phyloP scores from a whole-genome alignment of 2,329 filamentous ascomycete species.

The Fusarium sp. region DNA sequence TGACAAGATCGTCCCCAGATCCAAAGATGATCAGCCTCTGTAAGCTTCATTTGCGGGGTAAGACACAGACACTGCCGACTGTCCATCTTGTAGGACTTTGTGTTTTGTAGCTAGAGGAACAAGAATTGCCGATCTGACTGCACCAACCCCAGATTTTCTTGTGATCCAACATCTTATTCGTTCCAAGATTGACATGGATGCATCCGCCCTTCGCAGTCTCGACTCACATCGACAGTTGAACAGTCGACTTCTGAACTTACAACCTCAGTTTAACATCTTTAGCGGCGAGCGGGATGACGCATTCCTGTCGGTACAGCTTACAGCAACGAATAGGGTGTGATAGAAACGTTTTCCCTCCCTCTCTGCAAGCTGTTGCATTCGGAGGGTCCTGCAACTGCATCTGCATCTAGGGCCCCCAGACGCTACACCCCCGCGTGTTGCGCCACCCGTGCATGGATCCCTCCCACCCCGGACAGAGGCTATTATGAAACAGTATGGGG shows the following conservation, averaged over 20 bases:
- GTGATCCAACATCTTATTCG: background rate
- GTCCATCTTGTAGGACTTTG: background rate
- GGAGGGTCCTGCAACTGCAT: slow-evolving; percentile 19
- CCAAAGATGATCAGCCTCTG: slow-evolving; percentile 19
- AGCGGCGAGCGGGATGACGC: slow-evolving; percentile 45
- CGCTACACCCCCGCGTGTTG: slow-evolving; percentile 7
- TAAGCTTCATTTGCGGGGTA: slow-evolving; percentile 31
- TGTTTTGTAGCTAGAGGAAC: background rate
- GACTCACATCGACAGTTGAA: background rate
- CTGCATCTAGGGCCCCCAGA: background rate
- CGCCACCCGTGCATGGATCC: slow-evolving; percentile 26
- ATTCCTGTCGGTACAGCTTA: slow-evolving; percentile 44
- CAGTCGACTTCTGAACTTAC: background rate
- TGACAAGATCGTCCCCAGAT: slow-evolving; percentile 33
- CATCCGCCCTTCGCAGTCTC: background rate
- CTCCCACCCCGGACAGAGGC: slow-evolving; percentile 25
- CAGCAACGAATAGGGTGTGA: slow-evolving; percentile 39
- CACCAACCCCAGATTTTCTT: slow-evolving; percentile 21
- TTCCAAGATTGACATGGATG: slow-evolving; percentile 7
- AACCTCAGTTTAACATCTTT: slow-evolving; percentile 6
- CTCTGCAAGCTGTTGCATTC: background rate
- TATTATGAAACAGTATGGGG: slow-evolving; percentile 50
- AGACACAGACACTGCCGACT: slow-evolving; percentile 21
- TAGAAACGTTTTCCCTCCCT: background rate
- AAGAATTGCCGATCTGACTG: slow-evolving; percentile 15